Percentiles rank a stretch among this genome's conserved stretches.
phyloP scores from a whole-genome alignment of 179 eudicot genomes.

The Beta corolliflora region DNA sequence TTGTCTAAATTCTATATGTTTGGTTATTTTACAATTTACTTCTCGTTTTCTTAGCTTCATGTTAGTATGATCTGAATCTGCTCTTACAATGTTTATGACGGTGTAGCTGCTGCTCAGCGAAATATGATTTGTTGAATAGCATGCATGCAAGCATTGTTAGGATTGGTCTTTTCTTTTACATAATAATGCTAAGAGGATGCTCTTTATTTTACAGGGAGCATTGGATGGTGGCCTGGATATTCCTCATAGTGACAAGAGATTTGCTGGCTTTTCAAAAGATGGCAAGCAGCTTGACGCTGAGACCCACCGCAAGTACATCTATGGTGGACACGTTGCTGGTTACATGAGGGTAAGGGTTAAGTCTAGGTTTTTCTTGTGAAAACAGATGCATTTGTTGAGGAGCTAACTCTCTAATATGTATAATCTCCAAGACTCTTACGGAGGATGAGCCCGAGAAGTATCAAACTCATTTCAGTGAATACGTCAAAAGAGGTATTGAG shows the following conservation, averaged over 20 bases:
- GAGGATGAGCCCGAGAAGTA: constrained; percentile 51
- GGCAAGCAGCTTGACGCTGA: constrained; percentile 42
- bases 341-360: constrained; percentile 37
- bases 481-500: constrained; percentile 35
- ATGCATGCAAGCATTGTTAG: background rate
- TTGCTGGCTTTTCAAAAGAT: constrained; percentile 49
- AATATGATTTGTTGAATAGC: background rate
- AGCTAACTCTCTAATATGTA: background rate
- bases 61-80: no score
- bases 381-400: background rate
- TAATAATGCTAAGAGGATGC: background rate
- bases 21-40: no score
- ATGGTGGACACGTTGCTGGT: constrained; percentile 42
- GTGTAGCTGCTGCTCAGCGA: no score
- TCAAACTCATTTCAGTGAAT: constrained; percentile 43
- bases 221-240: constrained; percentile 52
- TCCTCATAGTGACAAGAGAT: constrained; percentile 56
- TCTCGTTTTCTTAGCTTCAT: no score
- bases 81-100: no score
- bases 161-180: background rate
- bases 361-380: background rate
- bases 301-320: constrained; percentile 43
- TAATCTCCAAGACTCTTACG: constrained; percentile 26
- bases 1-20: background rate
- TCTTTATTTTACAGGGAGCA: constrained; percentile 36